Percentiles rank a stretch among this genome's conserved stretches.
Conservation (phyloP, 345 rosid genomes). For the Boechera divaricarpa region DNA sequence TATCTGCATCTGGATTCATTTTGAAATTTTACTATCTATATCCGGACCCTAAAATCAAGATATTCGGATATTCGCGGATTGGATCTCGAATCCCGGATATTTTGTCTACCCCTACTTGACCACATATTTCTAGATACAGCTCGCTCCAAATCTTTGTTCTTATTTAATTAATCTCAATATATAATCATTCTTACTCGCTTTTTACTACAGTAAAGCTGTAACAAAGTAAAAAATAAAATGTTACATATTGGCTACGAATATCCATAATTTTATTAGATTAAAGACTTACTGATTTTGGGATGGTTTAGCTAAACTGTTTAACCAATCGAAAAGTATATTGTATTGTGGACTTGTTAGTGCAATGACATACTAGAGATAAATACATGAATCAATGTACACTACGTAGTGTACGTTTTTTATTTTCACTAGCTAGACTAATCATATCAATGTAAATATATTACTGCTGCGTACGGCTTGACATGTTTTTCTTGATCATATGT, state of each 20-base stretch:
- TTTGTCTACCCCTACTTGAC: not conserved
- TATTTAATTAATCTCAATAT: slow-evolving; percentile 2
- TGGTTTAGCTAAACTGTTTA: not conserved
- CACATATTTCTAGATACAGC: slow-evolving; percentile 40
- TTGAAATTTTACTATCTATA: no score
- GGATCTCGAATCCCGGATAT: no score
- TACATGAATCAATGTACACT: not conserved
- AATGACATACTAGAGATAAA: not conserved
- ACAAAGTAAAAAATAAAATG: not conserved
- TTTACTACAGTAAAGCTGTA: slow-evolving; percentile 2
- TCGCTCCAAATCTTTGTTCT: slow-evolving; percentile 30
- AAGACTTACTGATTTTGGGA: not conserved
- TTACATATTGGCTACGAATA: no score
- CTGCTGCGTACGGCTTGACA: slow-evolving; percentile 1
- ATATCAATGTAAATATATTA: slow-evolving; percentile 6
- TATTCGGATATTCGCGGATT: no score
- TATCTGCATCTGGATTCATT: no score
- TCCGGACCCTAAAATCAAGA: no score
- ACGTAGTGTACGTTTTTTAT: not conserved
- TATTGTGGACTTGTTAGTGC: slow-evolving; percentile 1
- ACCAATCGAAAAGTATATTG: not conserved
- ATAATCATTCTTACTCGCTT: not conserved
- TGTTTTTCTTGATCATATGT: slow-evolving; percentile 19
- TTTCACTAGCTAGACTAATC: not conserved
- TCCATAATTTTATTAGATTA: not conserved